phyloP scores from a whole-genome alignment of 805 yeast species.

The Monosporozyma aerobia region DNA sequence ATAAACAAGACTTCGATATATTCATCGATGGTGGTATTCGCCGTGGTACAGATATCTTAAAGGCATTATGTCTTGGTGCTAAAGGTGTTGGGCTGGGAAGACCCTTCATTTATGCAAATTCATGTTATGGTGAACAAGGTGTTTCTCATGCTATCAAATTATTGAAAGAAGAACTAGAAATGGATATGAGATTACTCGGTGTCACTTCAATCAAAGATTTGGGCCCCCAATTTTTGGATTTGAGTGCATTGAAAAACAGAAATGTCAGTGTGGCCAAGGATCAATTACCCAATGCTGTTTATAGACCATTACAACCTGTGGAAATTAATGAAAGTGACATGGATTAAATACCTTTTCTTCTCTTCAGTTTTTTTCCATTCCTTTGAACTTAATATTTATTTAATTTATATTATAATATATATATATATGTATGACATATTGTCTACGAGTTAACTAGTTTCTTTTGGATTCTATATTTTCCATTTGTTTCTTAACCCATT shows the following conservation, averaged over 20 bases:
- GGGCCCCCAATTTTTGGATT: constrained; percentile 53
- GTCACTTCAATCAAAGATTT: constrained; percentile 53
- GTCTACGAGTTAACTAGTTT: constrained; percentile 8
- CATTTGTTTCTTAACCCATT: constrained; percentile 32
- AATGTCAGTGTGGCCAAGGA: constrained; percentile 44
- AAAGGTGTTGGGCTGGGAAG: constrained; percentile 64
- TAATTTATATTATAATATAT: constrained; percentile 25
- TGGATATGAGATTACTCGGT: constrained; percentile 76
- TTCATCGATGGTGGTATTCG: constrained; percentile 63
- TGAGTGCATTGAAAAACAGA: constrained; percentile 36
- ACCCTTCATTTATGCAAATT: constrained; percentile 55
- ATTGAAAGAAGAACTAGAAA: constrained; percentile 58
- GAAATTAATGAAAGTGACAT: constrained; percentile 31
- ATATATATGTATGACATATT: not conserved
- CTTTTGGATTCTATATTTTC: constrained; percentile 30
- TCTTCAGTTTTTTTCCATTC: not conserved
- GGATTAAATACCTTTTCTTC: not conserved
- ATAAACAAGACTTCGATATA: constrained; percentile 44
- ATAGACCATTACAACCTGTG: constrained; percentile 47
- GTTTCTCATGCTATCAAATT: constrained; percentile 51
- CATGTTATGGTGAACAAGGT: constrained; percentile 56
- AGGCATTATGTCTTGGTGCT: constrained; percentile 63
- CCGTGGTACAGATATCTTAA: constrained; percentile 57
- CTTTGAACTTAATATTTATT: not conserved
- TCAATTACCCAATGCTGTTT: constrained; percentile 42